Percentiles rank a stretch among this genome's conserved stretches.
These are phyloP conservation scores for Coemansia sp. DNA, from an alignment of 192 early-diverging fungal genomes.

Conservation along the genomic window DNA sequence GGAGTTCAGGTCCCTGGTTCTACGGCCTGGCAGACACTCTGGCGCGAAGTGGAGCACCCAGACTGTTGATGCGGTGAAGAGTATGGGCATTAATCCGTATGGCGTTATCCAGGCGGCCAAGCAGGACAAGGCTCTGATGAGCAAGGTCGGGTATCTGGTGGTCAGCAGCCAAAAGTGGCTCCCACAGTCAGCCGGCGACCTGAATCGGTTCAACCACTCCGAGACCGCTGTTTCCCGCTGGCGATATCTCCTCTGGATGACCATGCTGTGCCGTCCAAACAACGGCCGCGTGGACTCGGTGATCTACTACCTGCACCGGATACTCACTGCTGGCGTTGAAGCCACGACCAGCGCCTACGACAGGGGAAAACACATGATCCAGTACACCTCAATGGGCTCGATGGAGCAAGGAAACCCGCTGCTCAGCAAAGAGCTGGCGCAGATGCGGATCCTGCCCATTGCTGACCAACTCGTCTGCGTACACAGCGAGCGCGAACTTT, in stretches of 20 bases:
- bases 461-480: slow-evolving; percentile 11
- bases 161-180: slow-evolving; percentile 12
- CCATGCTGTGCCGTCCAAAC: slow-evolving; percentile 18
- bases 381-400: slow-evolving; percentile 15
- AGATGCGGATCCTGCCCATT: background rate
- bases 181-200: slow-evolving; percentile 7
- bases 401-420: slow-evolving; percentile 20
- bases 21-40: background rate
- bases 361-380: background rate
- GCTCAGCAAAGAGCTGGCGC: background rate
- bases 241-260: slow-evolving; percentile 44
- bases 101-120: slow-evolving; percentile 2
- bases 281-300: slow-evolving; percentile 40
- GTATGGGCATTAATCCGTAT: slow-evolving; percentile 7
- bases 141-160: slow-evolving; percentile 12
- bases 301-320: slow-evolving; percentile 22
- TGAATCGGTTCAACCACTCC: slow-evolving; percentile 14
- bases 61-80: slow-evolving; percentile 2
- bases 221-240: slow-evolving; percentile 31
- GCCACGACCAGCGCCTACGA: background rate
- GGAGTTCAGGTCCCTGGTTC: slow-evolving; percentile 11
- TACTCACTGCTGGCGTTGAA: slow-evolving; percentile 21
- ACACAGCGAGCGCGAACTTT: slow-evolving; percentile 2
- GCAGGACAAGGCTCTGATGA: background rate
- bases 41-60: background rate